phyloP scores from a whole-genome alignment of 306 rosid genomes.

The Corylus americana region DNA sequence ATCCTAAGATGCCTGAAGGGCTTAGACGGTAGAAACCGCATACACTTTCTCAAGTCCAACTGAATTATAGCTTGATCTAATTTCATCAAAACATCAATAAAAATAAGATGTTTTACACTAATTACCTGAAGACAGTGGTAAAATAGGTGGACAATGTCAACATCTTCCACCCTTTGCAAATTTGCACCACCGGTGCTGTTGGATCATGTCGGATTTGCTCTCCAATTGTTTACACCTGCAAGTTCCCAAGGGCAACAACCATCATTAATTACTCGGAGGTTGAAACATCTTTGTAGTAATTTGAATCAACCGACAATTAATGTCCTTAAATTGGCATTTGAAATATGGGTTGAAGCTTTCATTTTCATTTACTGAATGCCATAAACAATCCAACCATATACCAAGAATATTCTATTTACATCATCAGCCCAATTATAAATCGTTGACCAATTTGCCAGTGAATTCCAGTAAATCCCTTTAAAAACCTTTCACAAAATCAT shows the following conservation, averaged over 20 bases:
- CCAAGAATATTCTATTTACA: background rate
- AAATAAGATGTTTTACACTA: background rate
- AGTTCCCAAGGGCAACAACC: background rate
- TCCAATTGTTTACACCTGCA: background rate
- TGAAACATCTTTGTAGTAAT: background rate
- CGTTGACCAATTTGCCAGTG: background rate
- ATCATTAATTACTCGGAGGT: background rate
- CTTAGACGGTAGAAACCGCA: too few species aligned
- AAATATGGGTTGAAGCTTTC: background rate
- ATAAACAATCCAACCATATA: background rate
- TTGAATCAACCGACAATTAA: background rate
- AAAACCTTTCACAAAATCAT: background rate
- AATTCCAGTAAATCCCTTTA: background rate
- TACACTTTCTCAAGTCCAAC: too few species aligned
- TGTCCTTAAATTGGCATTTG: background rate
- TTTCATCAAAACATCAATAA: background rate
- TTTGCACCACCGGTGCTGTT: slow-evolving; percentile 1
- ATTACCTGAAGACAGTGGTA: background rate
- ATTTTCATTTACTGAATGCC: background rate
- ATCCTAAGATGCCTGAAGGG: too few species aligned
- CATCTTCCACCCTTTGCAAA: background rate
- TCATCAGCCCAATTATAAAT: background rate
- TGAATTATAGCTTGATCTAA: too few species aligned
- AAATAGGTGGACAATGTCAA: background rate
- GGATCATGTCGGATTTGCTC: slow-evolving; percentile 27